Percentiles rank a stretch among this genome's conserved stretches.
Conservation (phyloP, 148 eudicot species). For the Salicornia ramosissima region DNA sequence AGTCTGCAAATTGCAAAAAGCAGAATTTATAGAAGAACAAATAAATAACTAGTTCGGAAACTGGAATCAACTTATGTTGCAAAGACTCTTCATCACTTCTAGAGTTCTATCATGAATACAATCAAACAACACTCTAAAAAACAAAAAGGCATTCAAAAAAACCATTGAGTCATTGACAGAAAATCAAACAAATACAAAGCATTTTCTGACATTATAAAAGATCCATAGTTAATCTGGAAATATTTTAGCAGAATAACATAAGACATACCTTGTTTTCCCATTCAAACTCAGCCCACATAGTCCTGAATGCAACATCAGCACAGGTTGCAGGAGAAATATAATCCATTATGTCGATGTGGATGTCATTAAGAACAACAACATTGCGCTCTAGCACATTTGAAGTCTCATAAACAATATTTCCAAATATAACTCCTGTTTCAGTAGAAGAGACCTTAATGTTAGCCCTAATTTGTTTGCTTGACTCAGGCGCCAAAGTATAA, state of each 20-base stretch:
- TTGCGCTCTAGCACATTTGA: constrained; percentile 90
- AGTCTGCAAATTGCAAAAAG: background rate
- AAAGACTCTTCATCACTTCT: background rate
- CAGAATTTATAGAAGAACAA: background rate
- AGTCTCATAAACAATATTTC: constrained; percentile 90
- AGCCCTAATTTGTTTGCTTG: constrained; percentile 92
- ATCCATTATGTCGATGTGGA: constrained; percentile 98
- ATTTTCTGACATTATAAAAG: background rate
- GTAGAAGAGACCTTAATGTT: constrained; percentile 95
- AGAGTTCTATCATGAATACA: background rate
- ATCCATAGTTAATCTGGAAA: background rate
- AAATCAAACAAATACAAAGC: background rate
- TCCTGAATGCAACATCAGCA: constrained; percentile 81
- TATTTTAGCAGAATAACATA: background rate
- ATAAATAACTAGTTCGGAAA: background rate
- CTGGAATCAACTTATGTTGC: background rate
- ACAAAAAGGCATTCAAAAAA: background rate
- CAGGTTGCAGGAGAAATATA: constrained; percentile 93
- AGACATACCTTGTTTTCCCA: constrained; percentile 95
- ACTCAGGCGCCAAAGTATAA: constrained; percentile 88
- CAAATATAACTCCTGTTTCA: constrained; percentile 92
- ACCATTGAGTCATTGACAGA: background rate
- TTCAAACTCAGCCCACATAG: constrained; percentile 98
- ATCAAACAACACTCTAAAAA: background rate
- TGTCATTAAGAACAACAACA: constrained; percentile 96